These are phyloP conservation scores for Yamadazyma takamatsuzukensis DNA, from an alignment of 805 yeast species.

Conservation along the genomic window DNA sequence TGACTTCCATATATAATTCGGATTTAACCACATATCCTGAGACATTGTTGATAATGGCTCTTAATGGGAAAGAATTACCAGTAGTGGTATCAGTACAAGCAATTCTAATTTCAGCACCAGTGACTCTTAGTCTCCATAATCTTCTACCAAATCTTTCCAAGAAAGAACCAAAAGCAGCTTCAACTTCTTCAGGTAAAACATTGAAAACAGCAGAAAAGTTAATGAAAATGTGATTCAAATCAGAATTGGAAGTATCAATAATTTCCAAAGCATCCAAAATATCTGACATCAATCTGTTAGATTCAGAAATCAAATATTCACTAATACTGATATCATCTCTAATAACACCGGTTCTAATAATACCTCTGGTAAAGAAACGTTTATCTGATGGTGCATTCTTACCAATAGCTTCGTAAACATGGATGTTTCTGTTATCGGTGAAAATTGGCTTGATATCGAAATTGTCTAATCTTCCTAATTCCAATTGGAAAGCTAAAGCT, in stretches of 20 bases:
- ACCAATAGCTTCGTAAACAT: constrained; percentile 94
- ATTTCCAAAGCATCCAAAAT: constrained; percentile 93
- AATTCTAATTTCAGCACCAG: constrained; percentile 96
- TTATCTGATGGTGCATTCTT: constrained; percentile 91
- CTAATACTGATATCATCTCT: constrained; percentile 90
- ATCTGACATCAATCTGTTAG: constrained; percentile 93
- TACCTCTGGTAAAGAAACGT: constrained; percentile 95
- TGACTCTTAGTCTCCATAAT: constrained; percentile 92
- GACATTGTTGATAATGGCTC: constrained; percentile 95
- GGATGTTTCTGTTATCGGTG: constrained; percentile 95
- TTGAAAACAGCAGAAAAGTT: constrained; percentile 95
- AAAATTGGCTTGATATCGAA: constrained; percentile 92
- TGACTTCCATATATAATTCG: constrained; percentile 91
- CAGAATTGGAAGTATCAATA: constrained; percentile 91
- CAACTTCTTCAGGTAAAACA: constrained; percentile 92
- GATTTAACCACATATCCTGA: constrained; percentile 96
- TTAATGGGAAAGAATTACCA: constrained; percentile 89
- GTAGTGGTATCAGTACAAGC: constrained; percentile 87
- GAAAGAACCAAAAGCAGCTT: constrained; percentile 96
- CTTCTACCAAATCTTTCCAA: constrained; percentile 96
- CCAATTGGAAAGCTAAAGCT: constrained; percentile 95
- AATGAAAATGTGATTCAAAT: constrained; percentile 93
- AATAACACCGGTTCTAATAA: constrained; percentile 92
- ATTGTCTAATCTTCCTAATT: constrained; percentile 89
- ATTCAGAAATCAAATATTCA: constrained; percentile 93